Base-by-base conservation (phyloP, 2,329 filamentous ascomycete species). In the Colletotrichum tofieldiae region DNA sequence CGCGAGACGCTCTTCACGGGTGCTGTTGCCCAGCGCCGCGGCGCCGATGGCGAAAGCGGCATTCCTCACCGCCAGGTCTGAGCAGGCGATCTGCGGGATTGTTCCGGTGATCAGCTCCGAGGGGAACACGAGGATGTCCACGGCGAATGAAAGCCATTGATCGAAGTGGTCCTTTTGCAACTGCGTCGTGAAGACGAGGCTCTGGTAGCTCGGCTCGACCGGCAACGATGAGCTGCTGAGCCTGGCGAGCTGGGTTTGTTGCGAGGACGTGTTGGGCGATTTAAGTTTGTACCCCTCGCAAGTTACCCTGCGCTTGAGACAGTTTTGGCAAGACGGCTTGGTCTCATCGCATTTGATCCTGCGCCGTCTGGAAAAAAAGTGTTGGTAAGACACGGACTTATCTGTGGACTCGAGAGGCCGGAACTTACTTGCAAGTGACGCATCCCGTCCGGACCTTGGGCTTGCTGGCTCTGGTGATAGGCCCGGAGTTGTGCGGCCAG, bases 1-100 rank as follows among this genome's bases (percentile, higher is more conserved):
- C 18, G 9, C 18, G 20, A 74, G 43, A 12, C 69, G 69, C 39
- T 72, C 52, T 18, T 71, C 66, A 5, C 67, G 52, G 20, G 47
- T 70, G 54, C 16, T 32, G 61, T 45, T 65, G 9, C 67, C 60
- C 12, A 72, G 35, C 0, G 67, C 52, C 20, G 66, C 67, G 1
- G 83, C 83, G 1, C 83, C 83, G 11, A 84, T 78, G 7, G 83
- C 82, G 78, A 84, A 83, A 67, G 82, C 83, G 6, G 79, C 83
- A 60, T 81, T 82, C 26, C 82, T 76, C 8, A 84, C 74, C 0
- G 79, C 80, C 16, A 49, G 39, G 37, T 75, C 72, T 2, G 37
- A 55, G 20, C 61, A 64, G 20, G 73, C 72, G 26, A 74, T 52
- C 39, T 71, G 74, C 14, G 69, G 74, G 37, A 74, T 83, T 11